A percentile compares a stretch with the other conserved stretches of the same genome.
Conservation (phyloP, 371 early-diverging fungal species). For the Smittium culicis region DNA sequence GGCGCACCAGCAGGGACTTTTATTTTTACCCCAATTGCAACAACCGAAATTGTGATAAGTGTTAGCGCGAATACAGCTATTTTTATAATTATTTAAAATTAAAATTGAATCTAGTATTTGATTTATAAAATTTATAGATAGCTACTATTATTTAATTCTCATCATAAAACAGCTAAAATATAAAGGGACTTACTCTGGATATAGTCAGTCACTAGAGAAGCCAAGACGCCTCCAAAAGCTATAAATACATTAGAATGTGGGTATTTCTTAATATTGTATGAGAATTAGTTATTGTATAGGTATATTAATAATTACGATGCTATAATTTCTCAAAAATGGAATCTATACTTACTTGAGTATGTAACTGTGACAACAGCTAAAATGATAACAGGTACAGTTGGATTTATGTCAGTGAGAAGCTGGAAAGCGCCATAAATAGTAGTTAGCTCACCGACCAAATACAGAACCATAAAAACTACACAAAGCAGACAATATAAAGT, state of each 20-base stretch:
- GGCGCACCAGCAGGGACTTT: slow-evolving; percentile 25
- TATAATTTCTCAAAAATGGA: background rate
- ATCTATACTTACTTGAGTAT: slow-evolving; percentile 18
- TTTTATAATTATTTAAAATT: too few relatives aligned
- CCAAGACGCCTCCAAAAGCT: slow-evolving; percentile 37
- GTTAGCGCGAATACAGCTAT: slow-evolving; percentile 10
- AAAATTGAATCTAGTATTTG: too few relatives aligned
- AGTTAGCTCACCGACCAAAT: slow-evolving; percentile 34
- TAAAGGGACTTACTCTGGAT: slow-evolving; percentile 34
- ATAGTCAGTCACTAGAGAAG: slow-evolving; percentile 36
- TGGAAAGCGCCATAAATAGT: slow-evolving; percentile 27
- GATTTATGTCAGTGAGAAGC: slow-evolving; percentile 29
- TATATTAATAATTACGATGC: too few relatives aligned
- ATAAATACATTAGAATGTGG: too few relatives aligned
- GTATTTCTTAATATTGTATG: background rate
- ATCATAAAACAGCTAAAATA: slow-evolving; percentile 20
- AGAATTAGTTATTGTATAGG: background rate
- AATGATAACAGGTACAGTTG: slow-evolving; percentile 29
- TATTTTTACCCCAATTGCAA: slow-evolving; percentile 27
- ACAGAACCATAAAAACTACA: slow-evolving; percentile 35
- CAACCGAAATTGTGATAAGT: slow-evolving; percentile 28
- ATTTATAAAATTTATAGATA: too few relatives aligned
- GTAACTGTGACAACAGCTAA: slow-evolving; percentile 29
- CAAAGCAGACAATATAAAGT: slow-evolving; percentile 28
- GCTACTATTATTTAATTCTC: too few relatives aligned